A percentile compares a stretch with the other conserved stretches of the same genome.
Evolutionary conservation across 2,329 filamentous ascomycete species (phyloP).

Genomic region (Colletotrichum cordylinicola): DNA sequence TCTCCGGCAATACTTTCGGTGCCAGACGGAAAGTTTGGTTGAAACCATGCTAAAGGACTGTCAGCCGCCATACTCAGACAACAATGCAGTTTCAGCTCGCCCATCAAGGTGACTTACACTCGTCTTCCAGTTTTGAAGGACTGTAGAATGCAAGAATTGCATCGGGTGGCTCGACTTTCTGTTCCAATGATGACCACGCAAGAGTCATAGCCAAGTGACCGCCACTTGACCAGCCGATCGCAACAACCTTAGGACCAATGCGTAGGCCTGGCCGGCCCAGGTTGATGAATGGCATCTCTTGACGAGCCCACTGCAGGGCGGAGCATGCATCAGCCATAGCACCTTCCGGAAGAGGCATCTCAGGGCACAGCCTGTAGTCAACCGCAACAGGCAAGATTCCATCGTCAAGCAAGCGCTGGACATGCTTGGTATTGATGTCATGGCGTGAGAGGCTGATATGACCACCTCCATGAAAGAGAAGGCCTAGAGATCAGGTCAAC

Average conservation of each 20-base stretch:
- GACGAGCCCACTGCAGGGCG: conserved; percentile 44
- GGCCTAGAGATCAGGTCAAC: background rate
- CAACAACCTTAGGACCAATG: conserved; percentile 38
- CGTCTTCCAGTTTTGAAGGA: background rate
- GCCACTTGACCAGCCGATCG: conserved; percentile 54
- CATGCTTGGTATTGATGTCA: conserved; percentile 42
- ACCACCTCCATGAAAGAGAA: conserved; percentile 44
- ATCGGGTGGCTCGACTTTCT: conserved; percentile 38
- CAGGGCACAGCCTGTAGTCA: conserved; percentile 57
- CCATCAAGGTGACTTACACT: background rate
- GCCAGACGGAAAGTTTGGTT: background rate
- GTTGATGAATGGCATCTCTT: conserved; percentile 33
- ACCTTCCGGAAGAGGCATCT: conserved; percentile 48
- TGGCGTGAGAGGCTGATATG: conserved; percentile 43
- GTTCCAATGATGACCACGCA: conserved; percentile 36
- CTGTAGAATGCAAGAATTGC: conserved; percentile 2
- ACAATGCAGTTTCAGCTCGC: background rate
- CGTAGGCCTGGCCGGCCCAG: conserved; percentile 16
- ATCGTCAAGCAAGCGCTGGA: conserved; percentile 35
- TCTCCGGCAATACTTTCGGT: background rate
- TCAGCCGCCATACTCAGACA: background rate
- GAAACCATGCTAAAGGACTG: background rate
- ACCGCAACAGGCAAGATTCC: conserved; percentile 53
- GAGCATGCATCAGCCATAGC: conserved; percentile 50
- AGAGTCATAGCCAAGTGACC: conserved; percentile 50